phyloP scores from a whole-genome alignment of 345 rosid species.

The Linum usitatissimum region DNA sequence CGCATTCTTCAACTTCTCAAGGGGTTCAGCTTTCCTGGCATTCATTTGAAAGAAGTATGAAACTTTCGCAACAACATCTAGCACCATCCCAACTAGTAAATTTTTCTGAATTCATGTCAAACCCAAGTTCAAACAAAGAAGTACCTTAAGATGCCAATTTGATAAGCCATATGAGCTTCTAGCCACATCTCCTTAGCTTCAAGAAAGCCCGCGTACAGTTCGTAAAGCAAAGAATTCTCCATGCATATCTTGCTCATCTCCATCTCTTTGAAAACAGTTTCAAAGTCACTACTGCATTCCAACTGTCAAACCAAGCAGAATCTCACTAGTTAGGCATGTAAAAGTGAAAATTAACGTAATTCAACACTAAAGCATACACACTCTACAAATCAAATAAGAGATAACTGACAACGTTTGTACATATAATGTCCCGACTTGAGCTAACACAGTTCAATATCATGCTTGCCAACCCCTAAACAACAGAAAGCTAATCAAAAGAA shows the following conservation, averaged over 20 bases:
- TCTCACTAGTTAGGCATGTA: not conserved
- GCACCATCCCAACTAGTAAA: not conserved
- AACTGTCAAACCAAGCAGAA: conserved; percentile 32
- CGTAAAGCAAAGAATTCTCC: conserved; percentile 47
- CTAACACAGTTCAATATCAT: not conserved
- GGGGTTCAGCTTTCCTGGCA: conserved; percentile 58
- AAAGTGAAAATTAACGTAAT: no score
- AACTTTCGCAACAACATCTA: conserved; percentile 11
- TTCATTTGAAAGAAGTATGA: not conserved
- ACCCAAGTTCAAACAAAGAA: not conserved
- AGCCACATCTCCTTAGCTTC: conserved; percentile 67
- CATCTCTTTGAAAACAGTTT: conserved; percentile 45
- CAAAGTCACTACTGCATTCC: conserved; percentile 49
- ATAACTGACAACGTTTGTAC: not conserved
- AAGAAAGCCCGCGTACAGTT: conserved; percentile 64
- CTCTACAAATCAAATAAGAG: not conserved
- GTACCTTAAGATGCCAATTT: conserved; percentile 63
- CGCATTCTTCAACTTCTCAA: conserved; percentile 53
- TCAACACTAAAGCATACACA: no score
- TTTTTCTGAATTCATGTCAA: not conserved
- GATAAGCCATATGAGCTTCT: conserved; percentile 54
- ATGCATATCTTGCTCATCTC: conserved; percentile 42
- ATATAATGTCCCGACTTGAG: not conserved
- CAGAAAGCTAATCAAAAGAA: not conserved
- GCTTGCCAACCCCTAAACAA: not conserved